phyloP scores from a whole-genome alignment of 108 stramenopile genomes.

The Seminavis robusta region DNA sequence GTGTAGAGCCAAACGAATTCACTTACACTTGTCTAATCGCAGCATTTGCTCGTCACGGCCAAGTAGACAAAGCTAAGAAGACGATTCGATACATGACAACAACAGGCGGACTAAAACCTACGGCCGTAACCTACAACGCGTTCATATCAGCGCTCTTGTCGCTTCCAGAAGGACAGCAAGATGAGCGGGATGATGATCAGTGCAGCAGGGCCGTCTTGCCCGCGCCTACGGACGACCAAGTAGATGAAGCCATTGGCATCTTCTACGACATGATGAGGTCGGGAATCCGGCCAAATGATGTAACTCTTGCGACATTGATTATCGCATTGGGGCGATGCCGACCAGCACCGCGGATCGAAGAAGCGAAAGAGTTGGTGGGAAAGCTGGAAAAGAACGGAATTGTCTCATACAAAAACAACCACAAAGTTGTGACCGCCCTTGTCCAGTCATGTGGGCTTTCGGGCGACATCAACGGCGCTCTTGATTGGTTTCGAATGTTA shows the following conservation, averaged over 20 bases:
- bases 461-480: conserved; percentile 47
- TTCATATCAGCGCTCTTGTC: conserved; percentile 63
- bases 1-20: conserved; percentile 67
- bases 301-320: conserved; percentile 55
- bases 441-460: conserved; percentile 55
- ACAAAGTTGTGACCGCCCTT: conserved; percentile 57
- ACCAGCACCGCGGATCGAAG: conserved; percentile 52
- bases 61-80: conserved; percentile 53
- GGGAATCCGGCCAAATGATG: conserved; percentile 53
- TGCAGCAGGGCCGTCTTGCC: conserved; percentile 9
- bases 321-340: conserved; percentile 64
- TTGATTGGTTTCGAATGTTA: conserved; percentile 44
- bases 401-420: conserved; percentile 30
- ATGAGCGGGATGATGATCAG: background rate
- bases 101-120: conserved; percentile 18
- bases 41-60: conserved; percentile 53
- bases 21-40: conserved; percentile 76
- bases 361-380: conserved; percentile 52
- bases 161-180: background rate
- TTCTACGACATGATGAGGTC: conserved; percentile 51
- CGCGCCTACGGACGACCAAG: conserved; percentile 13
- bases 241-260: conserved; percentile 48
- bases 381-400: conserved; percentile 41
- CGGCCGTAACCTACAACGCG: conserved; percentile 58
- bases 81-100: conserved; percentile 48